Percentiles rank a stretch among this genome's conserved stretches.
phyloP scores from a whole-genome alignment of 2,329 filamentous ascomycete species.

The Neonectria neomacrospora region DNA sequence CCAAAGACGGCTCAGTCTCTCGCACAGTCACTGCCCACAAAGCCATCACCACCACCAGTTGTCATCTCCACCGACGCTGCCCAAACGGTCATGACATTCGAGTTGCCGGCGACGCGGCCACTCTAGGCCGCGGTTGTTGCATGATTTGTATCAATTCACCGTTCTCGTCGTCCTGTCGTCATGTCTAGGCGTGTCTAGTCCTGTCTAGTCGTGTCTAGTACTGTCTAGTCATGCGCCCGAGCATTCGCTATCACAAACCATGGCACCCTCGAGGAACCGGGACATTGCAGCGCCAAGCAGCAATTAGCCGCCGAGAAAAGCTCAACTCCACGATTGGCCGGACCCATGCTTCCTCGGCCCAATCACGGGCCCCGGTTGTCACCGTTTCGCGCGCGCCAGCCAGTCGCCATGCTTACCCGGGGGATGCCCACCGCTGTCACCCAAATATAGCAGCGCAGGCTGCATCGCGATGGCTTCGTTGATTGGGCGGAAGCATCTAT shows the following conservation, averaged over 20 bases:
- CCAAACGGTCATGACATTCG: constrained; percentile 24
- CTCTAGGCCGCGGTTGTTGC: constrained; percentile 34
- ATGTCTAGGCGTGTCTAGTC: constrained; percentile 13
- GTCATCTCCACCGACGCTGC: constrained; percentile 1
- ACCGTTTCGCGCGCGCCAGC: constrained; percentile 55
- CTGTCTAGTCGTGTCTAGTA: constrained; percentile 26
- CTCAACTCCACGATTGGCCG: constrained; percentile 36
- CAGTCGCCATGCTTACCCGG: constrained; percentile 40
- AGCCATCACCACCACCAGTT: constrained; percentile 18
- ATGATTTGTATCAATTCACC: constrained; percentile 41
- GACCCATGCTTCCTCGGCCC: constrained; percentile 30
- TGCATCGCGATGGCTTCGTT: constrained; percentile 26
- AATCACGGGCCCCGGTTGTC: constrained; percentile 40
- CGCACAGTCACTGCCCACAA: background rate
- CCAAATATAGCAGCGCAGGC: constrained; percentile 51
- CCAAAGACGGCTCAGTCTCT: constrained; percentile 16
- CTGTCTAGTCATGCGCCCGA: constrained; percentile 36
- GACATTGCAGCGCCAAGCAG: constrained; percentile 34
- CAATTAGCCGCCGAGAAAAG: constrained; percentile 43
- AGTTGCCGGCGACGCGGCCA: constrained; percentile 26
- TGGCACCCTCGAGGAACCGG: constrained; percentile 20
- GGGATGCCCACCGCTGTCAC: constrained; percentile 41
- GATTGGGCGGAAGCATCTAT: constrained; percentile 47
- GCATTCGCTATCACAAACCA: constrained; percentile 39
- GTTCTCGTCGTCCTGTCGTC: constrained; percentile 33